Conservation (phyloP, 1,284 basidiomycete species). For the Cryptococcus amylolentus region DNA sequence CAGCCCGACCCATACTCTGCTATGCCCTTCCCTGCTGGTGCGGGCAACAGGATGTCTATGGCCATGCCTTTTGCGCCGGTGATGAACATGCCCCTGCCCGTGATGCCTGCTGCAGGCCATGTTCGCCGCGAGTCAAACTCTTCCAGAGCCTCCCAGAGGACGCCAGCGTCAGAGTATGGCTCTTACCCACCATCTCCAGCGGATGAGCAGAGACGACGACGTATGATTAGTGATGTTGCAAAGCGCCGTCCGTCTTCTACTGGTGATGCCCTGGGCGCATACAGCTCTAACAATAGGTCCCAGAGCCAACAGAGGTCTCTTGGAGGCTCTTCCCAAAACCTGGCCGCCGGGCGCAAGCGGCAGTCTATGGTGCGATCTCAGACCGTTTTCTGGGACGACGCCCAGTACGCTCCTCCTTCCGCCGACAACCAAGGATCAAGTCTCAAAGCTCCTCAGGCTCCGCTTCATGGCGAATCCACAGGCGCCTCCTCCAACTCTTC, state of each 20-base stretch:
- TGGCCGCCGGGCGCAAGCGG: slow-evolving; percentile 1
- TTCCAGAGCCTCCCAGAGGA: neutral
- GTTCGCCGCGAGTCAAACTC: slow-evolving; percentile 14
- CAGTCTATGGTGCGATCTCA: slow-evolving; percentile 30
- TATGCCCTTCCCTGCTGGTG: slow-evolving; percentile 5
- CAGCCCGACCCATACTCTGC: slow-evolving; percentile 17
- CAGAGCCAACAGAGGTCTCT: neutral
- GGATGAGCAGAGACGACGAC: slow-evolving; percentile 2
- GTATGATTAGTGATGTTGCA: slow-evolving; percentile 1
- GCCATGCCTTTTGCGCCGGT: slow-evolving; percentile 12
- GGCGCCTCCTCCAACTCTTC: neutral
- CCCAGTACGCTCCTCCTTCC: slow-evolving; percentile 24
- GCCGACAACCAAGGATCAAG: neutral
- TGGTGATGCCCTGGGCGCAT: slow-evolving; percentile 7
- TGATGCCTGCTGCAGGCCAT: slow-evolving; percentile 4
- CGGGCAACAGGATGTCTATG: neutral
- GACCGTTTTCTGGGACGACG: slow-evolving; percentile 47
- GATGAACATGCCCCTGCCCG: slow-evolving; percentile 6
- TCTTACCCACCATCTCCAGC: slow-evolving; percentile 1
- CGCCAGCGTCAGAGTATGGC: too few species aligned
- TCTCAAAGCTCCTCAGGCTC: neutral
- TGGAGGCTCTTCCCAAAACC: neutral
- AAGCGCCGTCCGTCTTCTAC: slow-evolving; percentile 22
- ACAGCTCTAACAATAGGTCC: neutral
- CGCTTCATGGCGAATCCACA: neutral